Percentiles rank a stretch among this genome's conserved stretches.
Conservation (phyloP, 2,329 filamentous ascomycete species). For the Paradendryphiella salina region DNA sequence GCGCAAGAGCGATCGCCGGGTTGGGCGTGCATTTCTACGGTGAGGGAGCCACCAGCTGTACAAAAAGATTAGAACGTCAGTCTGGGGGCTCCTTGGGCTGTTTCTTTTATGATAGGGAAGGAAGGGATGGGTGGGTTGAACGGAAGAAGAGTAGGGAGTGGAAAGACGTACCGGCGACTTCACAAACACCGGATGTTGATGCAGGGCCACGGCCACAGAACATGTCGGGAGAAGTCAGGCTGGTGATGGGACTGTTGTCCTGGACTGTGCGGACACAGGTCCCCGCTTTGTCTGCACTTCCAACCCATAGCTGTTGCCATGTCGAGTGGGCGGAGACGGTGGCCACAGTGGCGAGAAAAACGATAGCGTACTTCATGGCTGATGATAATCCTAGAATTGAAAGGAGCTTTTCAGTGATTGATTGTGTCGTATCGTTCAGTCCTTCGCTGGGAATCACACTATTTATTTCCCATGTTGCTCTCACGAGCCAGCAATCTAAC, state of each 20-base stretch:
- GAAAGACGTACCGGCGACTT: slow-evolving; percentile 37
- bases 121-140: not conserved
- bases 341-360: slow-evolving; percentile 40
- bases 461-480: slow-evolving; percentile 15
- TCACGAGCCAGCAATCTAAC: slow-evolving; percentile 16
- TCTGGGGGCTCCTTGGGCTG: not conserved
- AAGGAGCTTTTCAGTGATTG: not conserved
- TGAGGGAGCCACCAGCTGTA: slow-evolving; percentile 40
- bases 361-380: slow-evolving; percentile 38
- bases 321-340: slow-evolving; percentile 46
- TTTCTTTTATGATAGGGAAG: not conserved
- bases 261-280: slow-evolving; percentile 40
- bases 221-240: slow-evolving; percentile 39
- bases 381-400: not conserved
- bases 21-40: slow-evolving; percentile 47
- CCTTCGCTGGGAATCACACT: slow-evolving; percentile 1
- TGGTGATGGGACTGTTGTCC: slow-evolving; percentile 43
- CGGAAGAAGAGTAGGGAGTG: not conserved
- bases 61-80: slow-evolving; percentile 21
- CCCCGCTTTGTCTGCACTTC: slow-evolving; percentile 35
- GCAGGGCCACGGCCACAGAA: slow-evolving; percentile 43
- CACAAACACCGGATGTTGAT: slow-evolving; percentile 33
- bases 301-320: slow-evolving; percentile 47
- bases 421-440: not conserved
- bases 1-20: slow-evolving; percentile 39